These are phyloP conservation scores for Trypanosoma vivax DNA, from an alignment of 208 protist genomes.

Conservation along the genomic window DNA sequence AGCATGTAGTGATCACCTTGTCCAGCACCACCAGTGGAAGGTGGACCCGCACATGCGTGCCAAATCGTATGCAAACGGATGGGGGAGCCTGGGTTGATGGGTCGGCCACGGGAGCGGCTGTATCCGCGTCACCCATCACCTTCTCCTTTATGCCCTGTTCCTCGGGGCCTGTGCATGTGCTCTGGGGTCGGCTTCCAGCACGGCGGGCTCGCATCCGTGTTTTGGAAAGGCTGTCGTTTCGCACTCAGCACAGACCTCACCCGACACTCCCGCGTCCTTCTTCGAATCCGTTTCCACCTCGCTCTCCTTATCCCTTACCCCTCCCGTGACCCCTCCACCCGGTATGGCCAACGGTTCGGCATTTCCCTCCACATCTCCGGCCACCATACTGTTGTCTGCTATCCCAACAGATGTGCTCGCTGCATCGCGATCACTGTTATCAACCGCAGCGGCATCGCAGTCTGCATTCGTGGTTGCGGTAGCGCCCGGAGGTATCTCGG, in stretches of 20 bases:
- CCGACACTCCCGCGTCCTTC: not conserved
- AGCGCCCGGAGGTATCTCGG: not conserved
- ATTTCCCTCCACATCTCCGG: no score
- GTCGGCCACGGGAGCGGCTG: not conserved
- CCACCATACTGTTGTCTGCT: no score
- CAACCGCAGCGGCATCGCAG: not conserved
- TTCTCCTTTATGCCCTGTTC: not conserved
- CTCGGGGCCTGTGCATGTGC: no score
- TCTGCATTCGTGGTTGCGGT: not conserved
- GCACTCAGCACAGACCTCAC: no score
- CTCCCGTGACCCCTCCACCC: not conserved
- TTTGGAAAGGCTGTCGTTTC: no score
- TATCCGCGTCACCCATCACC: not conserved
- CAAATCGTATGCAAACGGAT: constrained; percentile 8
- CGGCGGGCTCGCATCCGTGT: no score
- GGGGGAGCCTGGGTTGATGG: not conserved
- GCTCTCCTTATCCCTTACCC: not conserved
- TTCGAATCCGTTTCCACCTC: not conserved
- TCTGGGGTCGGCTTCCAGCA: no score
- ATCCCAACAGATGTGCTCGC: no score
- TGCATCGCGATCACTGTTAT: constrained; percentile 9
- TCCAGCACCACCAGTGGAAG: constrained; percentile 1
- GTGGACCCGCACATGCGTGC: not conserved
- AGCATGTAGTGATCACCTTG: constrained; percentile 1
- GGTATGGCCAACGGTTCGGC: no score